phyloP scores from a whole-genome alignment of 169 alveolate species.

The Pseudocohnilembus persalinus region DNA sequence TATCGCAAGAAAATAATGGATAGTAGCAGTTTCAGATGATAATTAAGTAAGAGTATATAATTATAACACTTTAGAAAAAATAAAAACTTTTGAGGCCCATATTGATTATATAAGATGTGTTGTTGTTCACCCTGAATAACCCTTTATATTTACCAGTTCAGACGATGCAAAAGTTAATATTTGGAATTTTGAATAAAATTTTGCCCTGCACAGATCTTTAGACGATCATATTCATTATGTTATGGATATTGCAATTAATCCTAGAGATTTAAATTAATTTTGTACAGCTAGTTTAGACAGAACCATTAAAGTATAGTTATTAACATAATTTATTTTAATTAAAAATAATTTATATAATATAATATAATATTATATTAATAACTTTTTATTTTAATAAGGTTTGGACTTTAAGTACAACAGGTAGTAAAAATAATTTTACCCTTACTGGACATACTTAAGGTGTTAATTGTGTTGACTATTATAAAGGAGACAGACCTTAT shows the following conservation, averaged over 20 bases:
- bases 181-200: constrained; percentile 97
- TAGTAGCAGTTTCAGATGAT: constrained; percentile 95
- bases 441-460: constrained; percentile 98
- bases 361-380: no score
- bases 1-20: constrained; percentile 95
- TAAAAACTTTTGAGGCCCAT: constrained; percentile 95
- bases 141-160: constrained; percentile 94
- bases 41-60: constrained; percentile 92
- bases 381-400: neutral
- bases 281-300: constrained; percentile 97
- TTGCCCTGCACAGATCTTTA: constrained; percentile 90
- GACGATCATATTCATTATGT: constrained; percentile 98
- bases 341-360: no score
- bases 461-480: constrained; percentile 95
- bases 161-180: constrained; percentile 97
- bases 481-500: constrained; percentile 92
- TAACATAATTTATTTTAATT: no score
- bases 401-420: constrained; percentile 47
- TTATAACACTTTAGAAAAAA: constrained; percentile 96
- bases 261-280: constrained; percentile 95
- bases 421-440: constrained; percentile 92
- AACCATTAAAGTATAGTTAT: constrained; percentile 81
- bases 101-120: constrained; percentile 96
- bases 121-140: constrained; percentile 96
- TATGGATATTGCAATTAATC: constrained; percentile 97